Conservation (phyloP, 768 basidiomycete species). For the Tubosaeta sp. region DNA sequence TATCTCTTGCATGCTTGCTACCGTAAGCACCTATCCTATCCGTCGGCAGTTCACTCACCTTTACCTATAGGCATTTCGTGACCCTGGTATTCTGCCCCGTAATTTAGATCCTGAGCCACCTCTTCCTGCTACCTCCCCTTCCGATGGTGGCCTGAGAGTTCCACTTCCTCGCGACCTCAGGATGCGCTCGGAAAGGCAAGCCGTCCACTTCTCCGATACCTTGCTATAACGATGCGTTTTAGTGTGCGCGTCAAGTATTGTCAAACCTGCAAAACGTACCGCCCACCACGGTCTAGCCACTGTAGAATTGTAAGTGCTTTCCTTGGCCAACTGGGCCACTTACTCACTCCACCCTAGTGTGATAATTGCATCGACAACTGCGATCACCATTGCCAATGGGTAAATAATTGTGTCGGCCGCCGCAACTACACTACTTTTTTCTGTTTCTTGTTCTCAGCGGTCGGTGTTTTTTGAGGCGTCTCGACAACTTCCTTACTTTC, state of each 20-base stretch:
- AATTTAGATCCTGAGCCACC: conserved; percentile 85
- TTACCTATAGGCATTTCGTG: conserved; percentile 57
- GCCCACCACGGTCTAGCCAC: conserved; percentile 92
- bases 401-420: conserved; percentile 94
- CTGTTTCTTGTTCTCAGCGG: conserved; percentile 70
- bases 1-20: conserved; percentile 70
- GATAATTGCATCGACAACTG: conserved; percentile 97
- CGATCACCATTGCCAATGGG: conserved; percentile 88
- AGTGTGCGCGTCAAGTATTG: conserved; percentile 94
- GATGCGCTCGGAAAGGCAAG: conserved; percentile 74
- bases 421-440: conserved; percentile 96
- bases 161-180: conserved; percentile 81
- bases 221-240: background rate
- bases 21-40: conserved; percentile 43
- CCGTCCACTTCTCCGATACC: conserved; percentile 9
- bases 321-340: background rate
- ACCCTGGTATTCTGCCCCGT: conserved; percentile 88
- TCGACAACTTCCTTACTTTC: conserved; percentile 5
- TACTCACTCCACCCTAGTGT: conserved; percentile 49
- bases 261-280: conserved; percentile 86
- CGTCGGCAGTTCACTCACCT: background rate
- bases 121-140: conserved; percentile 56
- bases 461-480: conserved; percentile 37
- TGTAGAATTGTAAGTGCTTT: conserved; percentile 74
- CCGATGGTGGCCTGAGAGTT: conserved; percentile 55